These are phyloP conservation scores for Amaranthus palmeri DNA, from an alignment of 148 eudicot genomes.

Conservation along the genomic window DNA sequence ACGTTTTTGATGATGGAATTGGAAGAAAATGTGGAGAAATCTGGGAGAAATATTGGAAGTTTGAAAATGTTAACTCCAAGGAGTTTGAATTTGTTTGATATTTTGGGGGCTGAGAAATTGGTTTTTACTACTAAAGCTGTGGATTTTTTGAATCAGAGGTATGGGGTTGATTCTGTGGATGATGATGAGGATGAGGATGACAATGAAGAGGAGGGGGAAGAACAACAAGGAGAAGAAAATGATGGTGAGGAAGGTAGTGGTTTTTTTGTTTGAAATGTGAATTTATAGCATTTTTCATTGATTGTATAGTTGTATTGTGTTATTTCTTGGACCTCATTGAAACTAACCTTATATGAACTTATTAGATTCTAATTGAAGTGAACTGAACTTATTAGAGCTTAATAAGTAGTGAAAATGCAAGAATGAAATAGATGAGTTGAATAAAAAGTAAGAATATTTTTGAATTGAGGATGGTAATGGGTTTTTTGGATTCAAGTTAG, in stretches of 20 bases:
- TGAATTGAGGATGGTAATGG: too few species aligned
- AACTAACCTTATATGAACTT: too few species aligned
- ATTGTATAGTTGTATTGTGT: too few species aligned
- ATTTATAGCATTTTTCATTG: neutral
- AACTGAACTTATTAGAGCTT: too few species aligned
- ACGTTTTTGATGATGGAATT: conserved; percentile 64
- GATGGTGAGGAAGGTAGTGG: conserved; percentile 26
- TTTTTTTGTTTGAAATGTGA: neutral
- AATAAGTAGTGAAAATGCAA: too few species aligned
- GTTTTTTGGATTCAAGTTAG: too few species aligned
- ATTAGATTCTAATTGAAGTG: too few species aligned
- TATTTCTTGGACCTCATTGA: too few species aligned
- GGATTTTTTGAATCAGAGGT: conserved; percentile 74
- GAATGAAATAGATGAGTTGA: too few species aligned
- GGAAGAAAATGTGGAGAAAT: conserved; percentile 63
- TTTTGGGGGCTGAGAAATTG: conserved; percentile 74
- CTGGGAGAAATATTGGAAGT: conserved; percentile 85
- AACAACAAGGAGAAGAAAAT: conserved; percentile 29
- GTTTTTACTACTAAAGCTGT: conserved; percentile 62
- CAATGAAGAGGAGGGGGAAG: conserved; percentile 30
- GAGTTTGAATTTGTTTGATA: conserved; percentile 79
- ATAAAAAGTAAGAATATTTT: too few species aligned
- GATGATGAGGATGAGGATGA: conserved; percentile 43
- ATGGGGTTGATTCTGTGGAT: conserved; percentile 51
- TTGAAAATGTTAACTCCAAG: conserved; percentile 83